Evolutionary conservation across 179 eudicot genomes (phyloP), one percentile per base, ranked within the genome.

Genomic region (Carnegiea gigantea): DNA sequence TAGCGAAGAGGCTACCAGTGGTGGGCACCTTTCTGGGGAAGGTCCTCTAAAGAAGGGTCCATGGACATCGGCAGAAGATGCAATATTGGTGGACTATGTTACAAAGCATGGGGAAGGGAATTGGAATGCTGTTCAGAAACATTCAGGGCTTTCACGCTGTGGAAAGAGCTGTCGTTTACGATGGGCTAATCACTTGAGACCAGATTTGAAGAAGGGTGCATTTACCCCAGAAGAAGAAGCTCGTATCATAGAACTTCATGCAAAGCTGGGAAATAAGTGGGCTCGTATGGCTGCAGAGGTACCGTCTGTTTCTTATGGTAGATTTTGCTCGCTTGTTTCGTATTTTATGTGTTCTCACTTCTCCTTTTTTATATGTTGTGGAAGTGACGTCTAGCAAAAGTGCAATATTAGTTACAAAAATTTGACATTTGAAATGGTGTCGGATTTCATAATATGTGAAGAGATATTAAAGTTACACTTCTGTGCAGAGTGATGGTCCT

Each of bases 251-350:
- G 86, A 83, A 70, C 90, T 88, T 75, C 90, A 88, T 85, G 89
- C 90, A 24, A 85, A 83, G 76, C 81, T 88, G 82, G 90, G 90
- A 46, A 88, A 88, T 77, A 88, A 88, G 78, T 88, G 90, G 90
- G 90, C 90, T 85, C 90, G 90, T 73, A 88, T 88, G 90, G 90
- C 90, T 33, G 74, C 83, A 14, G 88, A 86, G 90, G 90, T 88
- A 86, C 49, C 17, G 75, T 68, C 48, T 75, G 36, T 38, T 30
- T 9, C 64, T 49, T 51, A 23, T 6, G 13, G 21, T 36, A n/a
- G 71, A 46, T 21, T 73, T 48, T 62, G 43, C 64, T 12, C 62
- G 62, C 9, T 73, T 73, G 73, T 78, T 51, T 81, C 74, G 40
- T 28, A 23, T 14, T 30, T 67, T 68, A 0, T 30, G 8, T 54